These are phyloP conservation scores for Hyaloraphidium curvatum DNA, from an alignment of 192 early-diverging fungal genomes.

Conservation along the genomic window DNA sequence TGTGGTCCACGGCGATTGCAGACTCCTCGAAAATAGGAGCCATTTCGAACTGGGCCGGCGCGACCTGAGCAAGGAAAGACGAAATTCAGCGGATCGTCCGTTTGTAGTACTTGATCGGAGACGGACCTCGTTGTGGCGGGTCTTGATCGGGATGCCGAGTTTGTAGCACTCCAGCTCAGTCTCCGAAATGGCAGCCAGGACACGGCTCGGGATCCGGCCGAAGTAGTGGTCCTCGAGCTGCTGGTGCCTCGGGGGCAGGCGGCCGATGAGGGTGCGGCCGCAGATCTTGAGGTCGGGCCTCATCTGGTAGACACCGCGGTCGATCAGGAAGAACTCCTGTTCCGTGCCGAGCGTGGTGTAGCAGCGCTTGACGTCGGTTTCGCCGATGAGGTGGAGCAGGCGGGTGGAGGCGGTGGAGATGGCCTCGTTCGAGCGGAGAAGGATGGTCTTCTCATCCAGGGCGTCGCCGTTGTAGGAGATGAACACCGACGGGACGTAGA, in stretches of 20 bases:
- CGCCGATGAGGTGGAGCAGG: conserved; percentile 55
- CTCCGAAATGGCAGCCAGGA: conserved; percentile 81
- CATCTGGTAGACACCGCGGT: conserved; percentile 80
- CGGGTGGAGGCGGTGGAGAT: conserved; percentile 62
- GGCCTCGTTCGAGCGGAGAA: conserved; percentile 77
- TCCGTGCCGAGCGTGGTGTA: conserved; percentile 89
- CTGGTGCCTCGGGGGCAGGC: conserved; percentile 91
- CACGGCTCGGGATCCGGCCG: conserved; percentile 84
- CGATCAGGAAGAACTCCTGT: conserved; percentile 98
- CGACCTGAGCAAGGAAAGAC: conserved; percentile 30
- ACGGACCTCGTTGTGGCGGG: conserved; percentile 79
- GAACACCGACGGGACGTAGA: conserved; percentile 96
- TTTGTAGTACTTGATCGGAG: neutral
- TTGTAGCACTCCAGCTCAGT: conserved; percentile 80
- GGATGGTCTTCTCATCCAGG: conserved; percentile 95
- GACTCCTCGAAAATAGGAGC: conserved; percentile 98
- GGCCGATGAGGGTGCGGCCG: conserved; percentile 83
- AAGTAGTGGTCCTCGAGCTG: conserved; percentile 99
- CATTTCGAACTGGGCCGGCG: conserved; percentile 93
- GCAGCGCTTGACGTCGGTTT: conserved; percentile 58
- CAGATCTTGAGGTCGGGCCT: conserved; percentile 92
- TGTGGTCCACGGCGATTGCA: conserved; percentile 92
- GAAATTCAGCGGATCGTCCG: neutral
- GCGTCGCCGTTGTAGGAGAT: conserved; percentile 99
- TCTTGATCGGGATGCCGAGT: conserved; percentile 96